Percentiles rank a stretch among this genome's conserved stretches.
These are phyloP conservation scores for Dactylonectria macrodidyma DNA, from an alignment of 2,329 filamentous ascomycete genomes.

Conservation along the genomic window DNA sequence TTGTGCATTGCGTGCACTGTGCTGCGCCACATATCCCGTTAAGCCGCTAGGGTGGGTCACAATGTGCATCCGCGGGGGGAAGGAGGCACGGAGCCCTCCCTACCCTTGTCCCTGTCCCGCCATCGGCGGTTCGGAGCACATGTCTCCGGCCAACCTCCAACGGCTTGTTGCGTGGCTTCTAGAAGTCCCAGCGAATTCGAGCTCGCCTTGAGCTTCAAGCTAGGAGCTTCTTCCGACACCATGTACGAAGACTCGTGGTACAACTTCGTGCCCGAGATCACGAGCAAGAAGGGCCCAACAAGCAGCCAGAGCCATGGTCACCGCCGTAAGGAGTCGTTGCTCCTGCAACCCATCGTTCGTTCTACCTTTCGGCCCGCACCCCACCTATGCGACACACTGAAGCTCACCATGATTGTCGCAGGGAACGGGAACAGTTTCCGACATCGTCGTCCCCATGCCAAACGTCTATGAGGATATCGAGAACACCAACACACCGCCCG, in stretches of 20 bases:
- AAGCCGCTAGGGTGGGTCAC: slow-evolving; percentile 34
- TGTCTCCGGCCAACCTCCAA: slow-evolving; percentile 48
- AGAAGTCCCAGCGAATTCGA: slow-evolving; percentile 36
- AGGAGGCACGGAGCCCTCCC: slow-evolving; percentile 29
- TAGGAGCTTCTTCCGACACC: slow-evolving; percentile 44
- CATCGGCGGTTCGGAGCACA: slow-evolving; percentile 50
- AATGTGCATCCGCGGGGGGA: slow-evolving; percentile 24
- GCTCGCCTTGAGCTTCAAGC: slow-evolving; percentile 23
- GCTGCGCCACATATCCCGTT: slow-evolving; percentile 30
- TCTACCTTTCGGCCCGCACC: slow-evolving; percentile 21
- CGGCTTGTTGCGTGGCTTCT: slow-evolving; percentile 50
- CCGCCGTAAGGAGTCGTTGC: slow-evolving; percentile 77
- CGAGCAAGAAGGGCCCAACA: slow-evolving; percentile 64
- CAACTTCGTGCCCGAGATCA: slow-evolving; percentile 78
- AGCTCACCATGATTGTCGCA: slow-evolving; percentile 53
- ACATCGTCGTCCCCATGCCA: slow-evolving; percentile 69
- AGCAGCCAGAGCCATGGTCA: slow-evolving; percentile 66
- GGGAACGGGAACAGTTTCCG: slow-evolving; percentile 67
- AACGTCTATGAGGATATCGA: slow-evolving; percentile 72
- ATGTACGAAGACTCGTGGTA: slow-evolving; percentile 93
- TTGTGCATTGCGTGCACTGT: slow-evolving; percentile 12
- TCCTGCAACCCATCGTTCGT: slow-evolving; percentile 75
- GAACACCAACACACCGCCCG: slow-evolving; percentile 72
- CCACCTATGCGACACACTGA: slow-evolving; percentile 35
- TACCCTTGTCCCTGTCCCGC: slow-evolving; percentile 31